Evolutionary conservation across 768 basidiomycete genomes (phyloP).

Genomic region (Lactarius pseudohatsudake): DNA sequence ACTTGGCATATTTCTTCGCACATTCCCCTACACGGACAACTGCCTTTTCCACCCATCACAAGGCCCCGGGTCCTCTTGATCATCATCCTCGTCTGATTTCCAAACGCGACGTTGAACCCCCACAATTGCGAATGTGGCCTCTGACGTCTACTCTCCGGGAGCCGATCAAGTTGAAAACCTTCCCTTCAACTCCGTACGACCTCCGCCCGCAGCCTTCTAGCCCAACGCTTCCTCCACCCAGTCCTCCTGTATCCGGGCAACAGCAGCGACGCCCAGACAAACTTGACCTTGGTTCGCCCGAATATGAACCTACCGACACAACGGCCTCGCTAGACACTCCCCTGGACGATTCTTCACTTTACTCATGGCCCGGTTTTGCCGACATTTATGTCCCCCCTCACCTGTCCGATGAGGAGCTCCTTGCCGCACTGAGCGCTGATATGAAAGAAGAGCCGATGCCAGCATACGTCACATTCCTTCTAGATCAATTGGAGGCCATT

Average conservation of each 20-base stretch:
- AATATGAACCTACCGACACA: background rate
- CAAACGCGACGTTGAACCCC: constrained; percentile 20
- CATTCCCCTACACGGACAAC: constrained; percentile 26
- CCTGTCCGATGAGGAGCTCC: constrained; percentile 25
- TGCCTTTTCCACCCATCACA: background rate
- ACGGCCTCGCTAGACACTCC: constrained; percentile 2
- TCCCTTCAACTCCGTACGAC: constrained; percentile 1
- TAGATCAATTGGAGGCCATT: constrained; percentile 21
- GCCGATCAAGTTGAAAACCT: constrained; percentile 12
- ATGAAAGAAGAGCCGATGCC: constrained; percentile 19
- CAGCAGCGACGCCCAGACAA: background rate
- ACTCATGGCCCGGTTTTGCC: constrained; percentile 18
- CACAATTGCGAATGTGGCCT: constrained; percentile 20
- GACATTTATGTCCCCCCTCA: constrained; percentile 19
- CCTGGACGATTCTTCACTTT: constrained; percentile 6
- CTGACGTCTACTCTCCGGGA: constrained; percentile 13
- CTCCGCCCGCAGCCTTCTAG: background rate
- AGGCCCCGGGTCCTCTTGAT: background rate
- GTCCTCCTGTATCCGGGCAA: background rate
- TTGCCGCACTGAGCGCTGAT: constrained; percentile 12
- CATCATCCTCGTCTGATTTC: constrained; percentile 17
- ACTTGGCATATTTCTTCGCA: constrained; percentile 26
- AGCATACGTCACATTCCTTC: constrained; percentile 21
- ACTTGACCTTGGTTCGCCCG: background rate
- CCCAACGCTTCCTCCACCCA: background rate